Base-by-base conservation (phyloP, 352 stramenopile genomes). In the Globisporangium irregulare region DNA sequence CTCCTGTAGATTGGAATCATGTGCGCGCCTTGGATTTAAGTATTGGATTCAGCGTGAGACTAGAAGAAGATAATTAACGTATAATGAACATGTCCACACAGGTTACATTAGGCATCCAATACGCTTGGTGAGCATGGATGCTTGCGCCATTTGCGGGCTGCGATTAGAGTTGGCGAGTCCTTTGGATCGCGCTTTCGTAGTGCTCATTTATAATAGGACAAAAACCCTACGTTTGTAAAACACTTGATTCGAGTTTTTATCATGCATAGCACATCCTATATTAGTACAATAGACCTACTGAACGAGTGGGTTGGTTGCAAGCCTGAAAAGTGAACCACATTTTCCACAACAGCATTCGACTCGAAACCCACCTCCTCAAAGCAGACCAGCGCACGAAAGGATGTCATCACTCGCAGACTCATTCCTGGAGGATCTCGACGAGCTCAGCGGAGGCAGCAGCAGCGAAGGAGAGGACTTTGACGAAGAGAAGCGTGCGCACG, bases 381-480 rank as follows among this genome's bases (percentile, higher is more conserved):
- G 29, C 29, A 32, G 29, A 32, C 4, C 20, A 50, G 59, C 38
- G 8, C 64, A 27, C 46, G 56, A 36, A 68, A 76, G n/a, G 34
- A 95, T 95, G 87, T 84, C 84, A 66, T 91, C 90, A 56, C 74
- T 97, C 8, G 90, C 90, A 6, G 90, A 94, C 70, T 95, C 89
- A 36, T 97, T 97, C 72, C 74, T 97, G 20, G 90, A 95, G 68
- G 90, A 97, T 73, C 76, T 97, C 48, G 90, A 97, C 68, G 87
- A 96, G 66, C 86, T 97, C 32, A 93, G 89, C 69, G 88, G 82
- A 9, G 83, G 81, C 20, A 94, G 87, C 71, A 87, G 85, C 66
- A 82, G 84, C 24, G 90, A 96, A 68, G 81, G 82, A 12, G 81
- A 93, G 68, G 59, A 71, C 20, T 24, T 66, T 20, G 63, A 77